phyloP scores from a whole-genome alignment of 768 basidiomycete species.

The Gymnopilus dilepis region DNA sequence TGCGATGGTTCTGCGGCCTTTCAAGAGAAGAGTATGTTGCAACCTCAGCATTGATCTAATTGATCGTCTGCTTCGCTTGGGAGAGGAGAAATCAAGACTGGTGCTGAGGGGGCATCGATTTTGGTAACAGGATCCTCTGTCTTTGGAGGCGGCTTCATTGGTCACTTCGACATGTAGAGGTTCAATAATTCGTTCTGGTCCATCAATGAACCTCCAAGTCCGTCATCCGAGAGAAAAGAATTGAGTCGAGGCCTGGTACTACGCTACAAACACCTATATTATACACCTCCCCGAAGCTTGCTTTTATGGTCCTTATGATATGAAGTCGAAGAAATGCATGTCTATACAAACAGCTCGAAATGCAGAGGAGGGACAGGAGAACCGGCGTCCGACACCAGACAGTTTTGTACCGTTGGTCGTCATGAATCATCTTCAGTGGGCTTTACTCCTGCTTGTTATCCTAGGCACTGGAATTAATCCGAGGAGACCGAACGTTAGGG shows the following conservation, averaged over 20 bases:
- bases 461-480: constrained; percentile 73
- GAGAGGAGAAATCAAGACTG: no score
- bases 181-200: no score
- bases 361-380: not conserved
- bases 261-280: constrained; percentile 11
- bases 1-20: constrained; percentile 14
- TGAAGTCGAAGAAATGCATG: not conserved
- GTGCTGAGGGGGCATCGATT: no score
- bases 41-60: not conserved
- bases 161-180: no score
- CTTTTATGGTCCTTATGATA: not conserved
- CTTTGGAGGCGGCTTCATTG: no score
- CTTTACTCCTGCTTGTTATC: constrained; percentile 36
- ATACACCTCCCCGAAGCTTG: constrained; percentile 1
- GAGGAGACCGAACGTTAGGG: constrained; percentile 73
- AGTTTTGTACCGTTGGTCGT: no score
- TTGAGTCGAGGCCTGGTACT: not conserved
- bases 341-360: not conserved
- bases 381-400: not conserved
- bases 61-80: no score
- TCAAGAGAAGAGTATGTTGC: constrained; percentile 9
- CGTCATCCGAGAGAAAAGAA: not conserved
- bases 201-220: not conserved
- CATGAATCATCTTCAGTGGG: no score
- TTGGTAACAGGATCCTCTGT: no score